Base-by-base conservation (phyloP, 2,329 filamentous ascomycete genomes). In the Cladophialophora immunda region DNA sequence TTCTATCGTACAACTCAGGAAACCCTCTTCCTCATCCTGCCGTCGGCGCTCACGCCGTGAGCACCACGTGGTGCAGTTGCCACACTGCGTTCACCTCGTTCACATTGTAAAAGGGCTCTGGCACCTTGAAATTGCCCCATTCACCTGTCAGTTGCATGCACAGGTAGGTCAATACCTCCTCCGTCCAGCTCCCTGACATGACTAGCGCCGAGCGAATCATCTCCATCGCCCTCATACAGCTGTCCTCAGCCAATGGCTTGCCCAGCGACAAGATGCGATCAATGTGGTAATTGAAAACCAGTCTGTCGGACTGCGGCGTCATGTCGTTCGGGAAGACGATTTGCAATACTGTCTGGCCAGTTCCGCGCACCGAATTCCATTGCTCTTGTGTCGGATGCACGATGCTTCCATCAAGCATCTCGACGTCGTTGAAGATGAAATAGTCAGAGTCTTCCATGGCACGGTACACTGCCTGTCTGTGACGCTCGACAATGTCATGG, bases 401-500 rank as follows among this genome's bases (percentile, higher is more conserved):
- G 30, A 61, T 62, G 25, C 47, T 58, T 13, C 25, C 15, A 4
- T 56, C 60, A n/a, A 72, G 52, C 25, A 62, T 57, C 25, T 68
- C 58, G 32, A 62, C 41, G 25, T 72, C 71, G 25, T 66, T 60
- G 52, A 72, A 72, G 55, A 72, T 66, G 60, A 68, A 71, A 57
- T 70, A 72, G 45, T 71, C 66, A 5, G 47, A 58, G 25, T 59
- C 55, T 29, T 64, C 68, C 65, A 71, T 64, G 22, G 71, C 62
- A 34, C 67, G 69, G 58, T 70, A 72, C 6, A 72, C 64, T 9
- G 71, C 69, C 58, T 72, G 71, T 61, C 70, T 56, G 52, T 78
- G 76, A 8, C 78, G 75, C 68, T 80, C 78, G 34, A 76, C 74
- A 1, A 68, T 74, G 60, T 79, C 75, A 65, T 74, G 75, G 2